Percentiles rank a stretch among this genome's conserved stretches.
Conservation (phyloP, 129 eudicot species). For the Dittrichia graveolens region DNA sequence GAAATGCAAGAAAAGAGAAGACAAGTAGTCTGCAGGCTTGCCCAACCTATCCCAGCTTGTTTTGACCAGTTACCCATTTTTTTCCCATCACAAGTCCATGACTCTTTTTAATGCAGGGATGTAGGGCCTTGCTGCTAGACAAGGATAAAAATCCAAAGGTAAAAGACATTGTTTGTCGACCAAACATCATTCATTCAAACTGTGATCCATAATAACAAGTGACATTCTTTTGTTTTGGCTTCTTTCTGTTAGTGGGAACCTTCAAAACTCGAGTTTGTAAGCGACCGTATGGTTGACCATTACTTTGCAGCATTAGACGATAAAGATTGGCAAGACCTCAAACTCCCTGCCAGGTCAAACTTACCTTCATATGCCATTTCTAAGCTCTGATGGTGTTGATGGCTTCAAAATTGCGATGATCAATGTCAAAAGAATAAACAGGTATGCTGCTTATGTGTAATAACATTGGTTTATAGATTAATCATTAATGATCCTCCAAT, state of each 20-base stretch:
- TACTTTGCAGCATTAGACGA: constrained; percentile 63
- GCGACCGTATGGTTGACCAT: constrained; percentile 60
- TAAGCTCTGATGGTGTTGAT: constrained; percentile 54
- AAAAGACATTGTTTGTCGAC: background rate
- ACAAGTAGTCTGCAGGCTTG: too few relatives aligned
- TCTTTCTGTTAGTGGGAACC: constrained; percentile 73
- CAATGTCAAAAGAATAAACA: background rate
- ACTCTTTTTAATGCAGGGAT: constrained; percentile 64
- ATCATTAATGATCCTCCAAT: background rate
- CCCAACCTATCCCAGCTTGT: too few relatives aligned
- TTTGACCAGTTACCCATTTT: too few relatives aligned
- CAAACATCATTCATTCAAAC: too few relatives aligned
- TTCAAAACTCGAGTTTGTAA: constrained; percentile 64
- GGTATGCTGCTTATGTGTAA: constrained; percentile 7
- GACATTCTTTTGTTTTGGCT: background rate
- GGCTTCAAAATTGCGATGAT: constrained; percentile 2
- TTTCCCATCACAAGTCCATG: too few relatives aligned
- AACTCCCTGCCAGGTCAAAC: constrained; percentile 69
- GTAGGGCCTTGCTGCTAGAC: constrained; percentile 86
- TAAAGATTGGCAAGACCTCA: constrained; percentile 75
- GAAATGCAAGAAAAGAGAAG: too few relatives aligned
- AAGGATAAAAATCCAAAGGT: constrained; percentile 93
- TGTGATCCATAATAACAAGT: background rate
- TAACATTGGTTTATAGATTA: background rate
- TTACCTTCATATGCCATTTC: constrained; percentile 82